Base-by-base conservation (phyloP, 306 rosid genomes). In the Vicia sativa region DNA sequence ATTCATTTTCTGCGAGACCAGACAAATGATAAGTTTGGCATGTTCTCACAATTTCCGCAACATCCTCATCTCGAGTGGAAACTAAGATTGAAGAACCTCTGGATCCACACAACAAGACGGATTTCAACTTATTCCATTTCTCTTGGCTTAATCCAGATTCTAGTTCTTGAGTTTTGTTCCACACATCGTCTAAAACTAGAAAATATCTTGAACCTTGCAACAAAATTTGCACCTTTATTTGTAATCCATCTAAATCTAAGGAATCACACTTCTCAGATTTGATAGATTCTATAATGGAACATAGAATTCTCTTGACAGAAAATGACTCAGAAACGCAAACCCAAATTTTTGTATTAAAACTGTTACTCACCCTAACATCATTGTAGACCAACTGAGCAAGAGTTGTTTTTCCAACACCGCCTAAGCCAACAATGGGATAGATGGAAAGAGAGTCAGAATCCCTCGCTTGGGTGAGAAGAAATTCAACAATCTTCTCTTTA, bases 231-330 rank as follows among this genome's bases (percentile, higher is more conserved):
- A 2, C 65, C 12, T 60, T 16, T 60, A n/a, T 0, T 16, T 35
- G 45, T 16, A 16, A 2, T 60, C 10, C 65, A 15, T 60, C 46
- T 37, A 60, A 16, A 18, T 10, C 2, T 1, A 16, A 5, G 16
- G 0, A 14, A 16, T 37, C 14, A 18, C 8, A 37, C 15, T 60
- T 37, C 11, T 37, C 28, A 3, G 4, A 2, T 16, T 15, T 37
- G 16, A 60, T 60, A 35, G 29, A 37, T 10, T 60, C 31, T 60
- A 60, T 60, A 60, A 60, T 37, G 3, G 48, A 60, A 60, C 66
- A 60, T 8, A 37, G 4, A 60, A 60, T 60, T 6, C 29, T 18
- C 15, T 37, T 60, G 1, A 37, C 16, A 0, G 66, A 60, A 14
- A 60, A 37, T 37, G 0, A 5, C 14, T 60, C 66, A 0, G 48